phyloP scores from a whole-genome alignment of 2,329 filamentous ascomycete genomes.

The Hawksworthiomyces lignivorus region DNA sequence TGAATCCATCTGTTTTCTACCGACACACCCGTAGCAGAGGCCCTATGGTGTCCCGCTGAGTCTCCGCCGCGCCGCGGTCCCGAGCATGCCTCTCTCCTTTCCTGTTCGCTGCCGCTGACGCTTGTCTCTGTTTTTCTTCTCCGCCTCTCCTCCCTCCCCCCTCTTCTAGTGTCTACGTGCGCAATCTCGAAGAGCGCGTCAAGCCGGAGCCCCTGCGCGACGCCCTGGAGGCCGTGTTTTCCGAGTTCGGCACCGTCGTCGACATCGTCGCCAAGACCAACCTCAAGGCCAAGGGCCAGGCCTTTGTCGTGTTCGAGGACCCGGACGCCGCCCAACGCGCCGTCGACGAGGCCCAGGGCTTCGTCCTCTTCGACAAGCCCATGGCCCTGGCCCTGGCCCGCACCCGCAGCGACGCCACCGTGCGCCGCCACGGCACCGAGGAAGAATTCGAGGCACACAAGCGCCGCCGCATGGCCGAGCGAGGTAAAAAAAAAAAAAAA shows the following conservation, averaged over 20 bases:
- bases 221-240: constrained; percentile 70
- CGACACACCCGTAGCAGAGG: constrained; percentile 44
- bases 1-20: constrained; percentile 17
- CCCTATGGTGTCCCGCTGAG: not conserved
- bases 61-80: too few relatives aligned
- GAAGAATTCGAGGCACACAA: constrained; percentile 88
- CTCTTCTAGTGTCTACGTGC: constrained; percentile 54
- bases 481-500: constrained; percentile 55
- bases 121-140: too few relatives aligned
- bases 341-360: constrained; percentile 84
- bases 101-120: too few relatives aligned
- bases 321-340: constrained; percentile 72
- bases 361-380: constrained; percentile 85
- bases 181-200: constrained; percentile 87
- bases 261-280: constrained; percentile 69
- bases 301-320: constrained; percentile 84
- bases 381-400: constrained; percentile 80
- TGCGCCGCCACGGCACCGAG: constrained; percentile 62
- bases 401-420: constrained; percentile 79
- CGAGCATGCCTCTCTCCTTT: too few relatives aligned
- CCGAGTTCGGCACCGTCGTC: constrained; percentile 76
- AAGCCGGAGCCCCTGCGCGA: constrained; percentile 71
- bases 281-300: constrained; percentile 87
- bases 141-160: not conserved
- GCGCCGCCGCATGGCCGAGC: constrained; percentile 74